Evolutionary conservation across 2,329 filamentous ascomycete species (phyloP).

Genomic region (Diaporthe citri): DNA sequence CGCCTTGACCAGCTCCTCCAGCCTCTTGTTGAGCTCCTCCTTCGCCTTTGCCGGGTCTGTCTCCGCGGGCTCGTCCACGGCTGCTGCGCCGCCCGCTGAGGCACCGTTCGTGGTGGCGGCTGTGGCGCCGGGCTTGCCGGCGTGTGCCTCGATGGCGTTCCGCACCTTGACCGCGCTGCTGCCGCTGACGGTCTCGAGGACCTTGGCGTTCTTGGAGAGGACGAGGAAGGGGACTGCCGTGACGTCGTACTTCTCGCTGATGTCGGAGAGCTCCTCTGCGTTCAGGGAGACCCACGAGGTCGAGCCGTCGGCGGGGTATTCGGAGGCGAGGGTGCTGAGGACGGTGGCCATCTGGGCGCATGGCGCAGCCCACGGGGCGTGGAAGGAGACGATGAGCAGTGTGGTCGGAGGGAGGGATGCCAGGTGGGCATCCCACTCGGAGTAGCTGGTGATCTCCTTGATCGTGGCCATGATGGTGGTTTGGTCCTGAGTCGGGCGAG

Average conservation of each 20-base stretch:
- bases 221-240: constrained; percentile 94
- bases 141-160: constrained; percentile 86
- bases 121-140: constrained; percentile 60
- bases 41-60: constrained; percentile 72
- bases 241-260: constrained; percentile 93
- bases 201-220: constrained; percentile 79
- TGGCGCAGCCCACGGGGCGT: constrained; percentile 95
- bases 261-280: constrained; percentile 92
- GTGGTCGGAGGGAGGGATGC: constrained; percentile 75
- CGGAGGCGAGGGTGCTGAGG: constrained; percentile 85
- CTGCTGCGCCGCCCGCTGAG: constrained; percentile 48
- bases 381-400: constrained; percentile 90
- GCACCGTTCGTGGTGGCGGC: constrained; percentile 48
- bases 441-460: constrained; percentile 79
- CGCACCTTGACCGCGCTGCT: constrained; percentile 90
- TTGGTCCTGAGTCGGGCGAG: not conserved
- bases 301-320: constrained; percentile 78
- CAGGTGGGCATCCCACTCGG: constrained; percentile 79
- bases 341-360: constrained; percentile 95
- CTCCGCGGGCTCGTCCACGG: constrained; percentile 48
- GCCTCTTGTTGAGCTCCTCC: constrained; percentile 85
- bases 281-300: constrained; percentile 92
- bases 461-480: constrained; percentile 75
- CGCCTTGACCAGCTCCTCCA: constrained; percentile 90
- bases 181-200: constrained; percentile 88